phyloP scores from a whole-genome alignment of 306 rosid species.

The Alnus rubra region DNA sequence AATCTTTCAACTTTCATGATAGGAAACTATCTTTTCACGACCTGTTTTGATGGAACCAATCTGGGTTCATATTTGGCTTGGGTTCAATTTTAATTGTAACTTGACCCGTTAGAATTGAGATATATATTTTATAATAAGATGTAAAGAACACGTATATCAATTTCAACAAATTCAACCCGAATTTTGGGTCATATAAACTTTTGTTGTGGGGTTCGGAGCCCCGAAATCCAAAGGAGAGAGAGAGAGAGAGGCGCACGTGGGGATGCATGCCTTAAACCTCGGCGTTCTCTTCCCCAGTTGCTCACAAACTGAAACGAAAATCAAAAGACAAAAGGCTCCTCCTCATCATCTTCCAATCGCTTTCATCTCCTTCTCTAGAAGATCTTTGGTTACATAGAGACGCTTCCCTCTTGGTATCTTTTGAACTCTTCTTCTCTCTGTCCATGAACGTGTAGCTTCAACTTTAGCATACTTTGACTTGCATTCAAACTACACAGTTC shows the following conservation, averaged over 20 bases:
- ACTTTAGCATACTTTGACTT: slow-evolving; percentile 13
- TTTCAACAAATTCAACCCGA: no score
- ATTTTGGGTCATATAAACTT: no score
- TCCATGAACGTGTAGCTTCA: slow-evolving; percentile 9
- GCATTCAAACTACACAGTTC: slow-evolving; percentile 3
- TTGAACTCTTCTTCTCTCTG: slow-evolving; percentile 20
- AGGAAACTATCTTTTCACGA: neutral
- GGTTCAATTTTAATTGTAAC: neutral
- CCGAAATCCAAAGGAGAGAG: slow-evolving; percentile 32
- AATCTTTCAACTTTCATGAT: neutral
- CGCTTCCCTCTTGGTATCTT: neutral
- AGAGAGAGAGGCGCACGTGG: slow-evolving; percentile 60
- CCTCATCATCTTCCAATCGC: slow-evolving; percentile 27
- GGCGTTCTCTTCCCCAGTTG: slow-evolving; percentile 13
- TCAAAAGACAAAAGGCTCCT: slow-evolving; percentile 14
- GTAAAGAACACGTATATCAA: no score
- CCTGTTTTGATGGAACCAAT: neutral
- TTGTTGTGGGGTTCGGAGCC: slow-evolving; percentile 13
- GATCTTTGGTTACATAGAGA: slow-evolving; percentile 8
- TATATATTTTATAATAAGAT: no score
- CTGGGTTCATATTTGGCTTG: neutral
- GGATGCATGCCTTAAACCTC: slow-evolving; percentile 42
- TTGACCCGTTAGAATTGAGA: no score
- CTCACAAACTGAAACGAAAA: slow-evolving; percentile 22
- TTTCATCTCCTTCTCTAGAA: slow-evolving; percentile 17